These are phyloP conservation scores for Podospora tetraspora DNA, from an alignment of 495 filamentous ascomycete genomes.

Conservation along the genomic window DNA sequence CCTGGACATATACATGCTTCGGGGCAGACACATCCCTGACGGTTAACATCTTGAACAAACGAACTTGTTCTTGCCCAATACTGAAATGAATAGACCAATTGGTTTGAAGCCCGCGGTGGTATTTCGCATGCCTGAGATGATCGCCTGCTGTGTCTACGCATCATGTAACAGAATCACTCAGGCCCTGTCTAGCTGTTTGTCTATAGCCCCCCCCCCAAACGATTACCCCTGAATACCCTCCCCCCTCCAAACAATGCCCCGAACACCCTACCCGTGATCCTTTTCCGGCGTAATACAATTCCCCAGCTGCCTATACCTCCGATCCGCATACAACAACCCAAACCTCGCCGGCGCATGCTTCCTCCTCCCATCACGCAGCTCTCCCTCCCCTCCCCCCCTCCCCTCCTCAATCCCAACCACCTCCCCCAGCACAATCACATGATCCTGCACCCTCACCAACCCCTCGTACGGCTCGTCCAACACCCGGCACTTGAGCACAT, in stretches of 20 bases:
- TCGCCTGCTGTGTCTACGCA: not conserved
- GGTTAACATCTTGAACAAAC: not conserved
- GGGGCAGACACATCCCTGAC: not conserved
- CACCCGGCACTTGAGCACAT: slow-evolving; percentile 39
- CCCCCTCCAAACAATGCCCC: not conserved
- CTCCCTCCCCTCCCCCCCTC: not conserved
- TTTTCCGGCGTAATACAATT: slow-evolving; percentile 22
- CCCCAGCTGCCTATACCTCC: slow-evolving; percentile 39
- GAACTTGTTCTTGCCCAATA: not conserved
- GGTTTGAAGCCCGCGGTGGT: not conserved
- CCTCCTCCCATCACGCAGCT: not conserved
- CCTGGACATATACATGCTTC: not conserved
- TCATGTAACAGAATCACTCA: not conserved
- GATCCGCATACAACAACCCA: slow-evolving; percentile 41
- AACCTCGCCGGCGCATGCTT: slow-evolving; percentile 18
- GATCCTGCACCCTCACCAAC: slow-evolving; percentile 45
- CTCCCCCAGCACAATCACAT: slow-evolving; percentile 53
- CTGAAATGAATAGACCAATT: not conserved
- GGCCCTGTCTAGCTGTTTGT: slow-evolving; percentile 1
- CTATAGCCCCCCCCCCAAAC: not conserved
- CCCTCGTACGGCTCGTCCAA: slow-evolving; percentile 29
- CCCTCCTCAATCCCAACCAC: slow-evolving; percentile 40
- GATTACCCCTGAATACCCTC: not conserved
- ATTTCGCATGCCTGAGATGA: slow-evolving; percentile 3
- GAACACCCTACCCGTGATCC: not conserved